A percentile compares a stretch with the other conserved stretches of the same genome.
Evolutionary conservation across 495 filamentous ascomycete genomes (phyloP).

Genomic region (Oleoguttula mirabilis): DNA sequence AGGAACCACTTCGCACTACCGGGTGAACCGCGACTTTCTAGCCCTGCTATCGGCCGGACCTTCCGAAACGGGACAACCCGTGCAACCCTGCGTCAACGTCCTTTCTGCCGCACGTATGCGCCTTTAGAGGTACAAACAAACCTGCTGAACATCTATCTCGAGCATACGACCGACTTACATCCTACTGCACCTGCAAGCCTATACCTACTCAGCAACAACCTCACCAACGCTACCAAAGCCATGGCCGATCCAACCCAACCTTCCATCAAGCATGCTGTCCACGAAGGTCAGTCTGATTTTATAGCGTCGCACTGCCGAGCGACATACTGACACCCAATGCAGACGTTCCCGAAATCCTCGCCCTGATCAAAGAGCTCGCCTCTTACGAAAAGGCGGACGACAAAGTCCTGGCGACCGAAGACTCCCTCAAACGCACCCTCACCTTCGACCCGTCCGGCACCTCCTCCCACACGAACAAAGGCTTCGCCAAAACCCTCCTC

Average conservation of each 20-base stretch:
- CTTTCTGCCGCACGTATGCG: no score
- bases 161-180: no score
- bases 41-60: no score
- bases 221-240: no score
- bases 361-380: slow-evolving; percentile 77
- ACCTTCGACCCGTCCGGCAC: slow-evolving; percentile 46
- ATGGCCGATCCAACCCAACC: slow-evolving; percentile 7
- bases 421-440: slow-evolving; percentile 61
- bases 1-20: no score
- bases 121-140: no score
- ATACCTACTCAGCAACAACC: no score
- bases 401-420: slow-evolving; percentile 66
- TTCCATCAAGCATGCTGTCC: background rate
- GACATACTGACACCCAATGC: background rate
- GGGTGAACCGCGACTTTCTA: no score
- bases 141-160: no score
- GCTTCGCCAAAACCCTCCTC: slow-evolving; percentile 23
- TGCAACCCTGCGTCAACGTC: no score
- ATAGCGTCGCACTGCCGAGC: background rate
- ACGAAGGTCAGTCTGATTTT: slow-evolving; percentile 1
- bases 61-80: no score
- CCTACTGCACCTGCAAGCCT: no score
- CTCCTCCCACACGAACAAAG: slow-evolving; percentile 7
- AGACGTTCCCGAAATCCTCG: slow-evolving; percentile 76
- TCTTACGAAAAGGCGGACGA: slow-evolving; percentile 68